phyloP scores from a whole-genome alignment of 1,284 basidiomycete genomes.

The Sporisorium iseilematis-ciliati region DNA sequence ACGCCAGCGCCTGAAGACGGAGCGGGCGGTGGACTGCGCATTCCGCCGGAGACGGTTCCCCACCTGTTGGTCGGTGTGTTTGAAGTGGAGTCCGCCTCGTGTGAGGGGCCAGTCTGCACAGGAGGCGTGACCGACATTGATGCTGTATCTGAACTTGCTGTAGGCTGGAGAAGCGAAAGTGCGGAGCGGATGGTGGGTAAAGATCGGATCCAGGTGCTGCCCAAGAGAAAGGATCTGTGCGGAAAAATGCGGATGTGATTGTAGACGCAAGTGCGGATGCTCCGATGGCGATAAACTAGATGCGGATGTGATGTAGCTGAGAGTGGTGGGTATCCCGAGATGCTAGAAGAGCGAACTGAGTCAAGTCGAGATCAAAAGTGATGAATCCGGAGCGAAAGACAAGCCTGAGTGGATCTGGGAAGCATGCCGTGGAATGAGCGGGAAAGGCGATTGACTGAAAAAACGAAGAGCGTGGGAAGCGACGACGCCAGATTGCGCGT shows the following conservation, averaged over 20 bases:
- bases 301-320: not conserved
- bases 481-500: not conserved
- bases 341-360: not conserved
- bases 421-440: slow-evolving; percentile 3
- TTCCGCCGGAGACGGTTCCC: slow-evolving; percentile 42
- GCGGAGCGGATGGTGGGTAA: not conserved
- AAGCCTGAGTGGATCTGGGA: not conserved
- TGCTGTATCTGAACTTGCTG: not conserved
- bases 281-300: not conserved
- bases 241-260: not conserved
- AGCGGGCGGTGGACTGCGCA: slow-evolving; percentile 47
- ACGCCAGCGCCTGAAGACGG: slow-evolving; percentile 47
- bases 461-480: slow-evolving; percentile 1
- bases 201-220: not conserved
- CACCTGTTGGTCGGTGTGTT: slow-evolving; percentile 26
- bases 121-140: slow-evolving; percentile 38
- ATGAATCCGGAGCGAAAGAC: slow-evolving; percentile 4
- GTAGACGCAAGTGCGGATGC: not conserved
- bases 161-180: not conserved
- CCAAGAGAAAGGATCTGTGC: not conserved
- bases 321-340: slow-evolving; percentile 2
- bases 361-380: slow-evolving; percentile 1
- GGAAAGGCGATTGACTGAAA: not conserved
- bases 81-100: slow-evolving; percentile 11
- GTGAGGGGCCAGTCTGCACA: slow-evolving; percentile 8